Base-by-base conservation (phyloP, 306 rosid species). In the Trifolium fragiferum region DNA sequence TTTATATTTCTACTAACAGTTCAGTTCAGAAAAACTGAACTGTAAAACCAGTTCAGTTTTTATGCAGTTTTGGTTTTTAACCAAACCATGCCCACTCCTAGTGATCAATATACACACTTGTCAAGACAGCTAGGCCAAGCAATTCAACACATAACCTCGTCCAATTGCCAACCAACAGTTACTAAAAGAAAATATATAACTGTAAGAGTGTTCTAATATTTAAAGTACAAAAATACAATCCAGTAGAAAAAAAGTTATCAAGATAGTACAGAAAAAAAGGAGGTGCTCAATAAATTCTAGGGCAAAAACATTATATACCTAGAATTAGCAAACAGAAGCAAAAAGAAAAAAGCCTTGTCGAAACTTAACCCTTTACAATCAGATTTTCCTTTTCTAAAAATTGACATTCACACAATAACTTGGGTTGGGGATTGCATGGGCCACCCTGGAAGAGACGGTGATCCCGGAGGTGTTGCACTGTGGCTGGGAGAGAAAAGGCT, bases 401-500 rank as follows among this genome's bases (percentile, higher is more conserved):
- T 89, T 90, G 93, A 90, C 80, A 84, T 82, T 76, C 87, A 87
- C 76, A 81, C 78, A 50, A 40, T 79, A 66, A 64, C 81, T 70
- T 82, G 84, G 30, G 87, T 21, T 46, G 85, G 82, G 40, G 88
- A 68, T 27, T 84, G 89, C 94, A 88, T 87, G 3, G 97, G 97
- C 98, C 96, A 94, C 76, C 98, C 95, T 0, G 81, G 86, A 30
- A 79, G 93, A 5, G 96, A 93, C 37, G 97, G 98, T 1, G 98
- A 94, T 20, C 90, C 97, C 0, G 90, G 92, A 16, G 95, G 95
- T 54, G 90, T 72, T 38, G 65, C 86, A 64, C 86, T 90, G 49
- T 59, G 84, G 80, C 95, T 89, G 13, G 97, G 94, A 70, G 98
- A 94, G 78, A 94, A 91, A 40, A 91, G 96, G 77, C 98, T 94